Evolutionary conservation across 352 stramenopile genomes (phyloP), one percentile per base, ranked within the genome.

Genomic region (Blastocystis sp.): DNA sequence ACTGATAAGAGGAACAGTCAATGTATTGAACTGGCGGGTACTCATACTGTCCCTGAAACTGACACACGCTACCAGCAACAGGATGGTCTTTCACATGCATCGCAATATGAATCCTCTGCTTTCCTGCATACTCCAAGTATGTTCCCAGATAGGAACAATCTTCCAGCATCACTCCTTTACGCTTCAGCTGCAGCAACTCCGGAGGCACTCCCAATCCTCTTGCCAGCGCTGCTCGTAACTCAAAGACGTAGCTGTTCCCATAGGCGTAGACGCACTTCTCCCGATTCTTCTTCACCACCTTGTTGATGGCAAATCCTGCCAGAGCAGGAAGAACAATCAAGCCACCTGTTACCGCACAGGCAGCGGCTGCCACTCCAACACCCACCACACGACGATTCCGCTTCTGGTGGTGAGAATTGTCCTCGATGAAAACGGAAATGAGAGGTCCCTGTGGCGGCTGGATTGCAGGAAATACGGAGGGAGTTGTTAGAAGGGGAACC

Each of bases 61-160:
- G 38, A n/a, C 69, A 81, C 11, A 81, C 69, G 24, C 69, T 81
- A 18, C 69, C 69, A 11, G 48, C 48, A 3, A 81, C 69, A 34
- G 69, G 69, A 63, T 34, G 32, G 16, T 81, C 69, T 42, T 81
- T 81, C n/a, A 81, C 69, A 81, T 81, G 69, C 69, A 81, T 81
- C 6, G 69, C 56, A 32, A 81, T 59, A 21, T 81, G 69, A 42
- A 81, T 81, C 21, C 69, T 11, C 4, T 61, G 32, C 53, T 81
- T 81, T 64, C 69, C 69, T 32, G 69, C 40, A 44, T 38, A 61
- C 21, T 48, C 46, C 16, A 81, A 29, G 40, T 81, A 81, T 8
- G 61, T 48, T 21, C 27, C 16, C 46, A 81, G 14, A 21, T 64
- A 24, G 18, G 56, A 54, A 11, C 9, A n/a, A 51, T 81, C 69